Conservation (phyloP, 306 rosid genomes). For the Prunus campanulata region DNA sequence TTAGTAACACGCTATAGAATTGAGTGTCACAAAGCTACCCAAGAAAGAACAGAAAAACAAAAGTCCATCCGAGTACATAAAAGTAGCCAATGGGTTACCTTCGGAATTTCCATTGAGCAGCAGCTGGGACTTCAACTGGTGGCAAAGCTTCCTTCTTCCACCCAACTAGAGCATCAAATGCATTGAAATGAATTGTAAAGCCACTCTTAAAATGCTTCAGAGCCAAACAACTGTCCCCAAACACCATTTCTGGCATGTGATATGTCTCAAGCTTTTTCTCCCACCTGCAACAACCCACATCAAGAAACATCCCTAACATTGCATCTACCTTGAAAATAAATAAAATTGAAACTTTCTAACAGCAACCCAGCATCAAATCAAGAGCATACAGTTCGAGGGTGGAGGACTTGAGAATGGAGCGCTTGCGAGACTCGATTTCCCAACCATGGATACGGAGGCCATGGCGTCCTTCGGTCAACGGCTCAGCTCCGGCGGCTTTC, state of each 20-base stretch:
- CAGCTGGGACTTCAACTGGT: slow-evolving; percentile 96
- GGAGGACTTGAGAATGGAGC: slow-evolving; percentile 75
- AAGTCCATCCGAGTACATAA: not conserved
- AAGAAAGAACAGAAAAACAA: not conserved
- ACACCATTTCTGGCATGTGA: slow-evolving; percentile 96
- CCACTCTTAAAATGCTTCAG: slow-evolving; percentile 75
- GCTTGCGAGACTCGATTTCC: slow-evolving; percentile 72
- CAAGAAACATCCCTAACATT: not conserved
- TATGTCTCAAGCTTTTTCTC: slow-evolving; percentile 76
- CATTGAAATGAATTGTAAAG: slow-evolving; percentile 69
- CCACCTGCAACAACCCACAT: slow-evolving; percentile 53
- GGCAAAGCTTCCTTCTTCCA: slow-evolving; percentile 98
- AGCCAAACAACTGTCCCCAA: slow-evolving; percentile 70
- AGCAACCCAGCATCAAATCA: not conserved
- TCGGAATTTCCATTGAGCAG: slow-evolving; percentile 95
- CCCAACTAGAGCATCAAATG: slow-evolving; percentile 84
- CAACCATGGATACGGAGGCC: slow-evolving; percentile 84
- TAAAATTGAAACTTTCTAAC: not conserved
- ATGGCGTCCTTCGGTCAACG: slow-evolving; percentile 53
- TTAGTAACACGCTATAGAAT: not conserved
- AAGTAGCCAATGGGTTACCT: slow-evolving; percentile 32
- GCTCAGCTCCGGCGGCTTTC: slow-evolving; percentile 84
- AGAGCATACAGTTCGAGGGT: slow-evolving; percentile 36
- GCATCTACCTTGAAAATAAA: not conserved
- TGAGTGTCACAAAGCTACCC: not conserved